Conservation (phyloP, 2,329 filamentous ascomycete genomes). For the Aspergillus versicolor region DNA sequence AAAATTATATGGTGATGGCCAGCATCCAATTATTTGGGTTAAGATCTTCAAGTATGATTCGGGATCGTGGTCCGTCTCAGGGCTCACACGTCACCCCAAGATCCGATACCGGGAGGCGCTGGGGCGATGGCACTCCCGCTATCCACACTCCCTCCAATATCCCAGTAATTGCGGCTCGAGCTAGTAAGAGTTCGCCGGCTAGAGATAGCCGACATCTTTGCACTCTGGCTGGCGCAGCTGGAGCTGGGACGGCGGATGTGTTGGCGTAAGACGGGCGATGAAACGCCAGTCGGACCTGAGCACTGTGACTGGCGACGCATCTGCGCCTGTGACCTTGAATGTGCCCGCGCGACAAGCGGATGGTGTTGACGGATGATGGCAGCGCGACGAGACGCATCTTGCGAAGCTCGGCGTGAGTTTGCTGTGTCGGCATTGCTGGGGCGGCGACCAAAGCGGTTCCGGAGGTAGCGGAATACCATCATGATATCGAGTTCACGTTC, state of each 20-base stretch:
- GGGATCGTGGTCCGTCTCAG: background rate
- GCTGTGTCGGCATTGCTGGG: constrained; percentile 38
- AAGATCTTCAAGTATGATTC: background rate
- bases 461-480: constrained; percentile 86
- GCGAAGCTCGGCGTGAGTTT: constrained; percentile 44
- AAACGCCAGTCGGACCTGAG: constrained; percentile 27
- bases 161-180: constrained; percentile 87
- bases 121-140: constrained; percentile 71
- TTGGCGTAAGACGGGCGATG: constrained; percentile 40
- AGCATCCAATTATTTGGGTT: constrained; percentile 12
- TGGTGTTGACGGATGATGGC: constrained; percentile 87
- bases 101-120: constrained; percentile 68
- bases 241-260: constrained; percentile 52
- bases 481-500: constrained; percentile 87
- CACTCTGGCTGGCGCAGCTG: constrained; percentile 87
- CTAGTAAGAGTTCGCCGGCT: constrained; percentile 56
- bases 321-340: constrained; percentile 48
- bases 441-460: constrained; percentile 67
- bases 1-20: constrained; percentile 8
- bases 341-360: constrained; percentile 69
- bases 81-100: constrained; percentile 65
- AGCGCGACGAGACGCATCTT: constrained; percentile 71
- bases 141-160: constrained; percentile 76
- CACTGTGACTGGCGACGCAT: constrained; percentile 51
- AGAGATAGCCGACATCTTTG: constrained; percentile 70